Evolutionary conservation across 2,329 filamentous ascomycete species (phyloP).

Genomic region (Phialophora expanda): DNA sequence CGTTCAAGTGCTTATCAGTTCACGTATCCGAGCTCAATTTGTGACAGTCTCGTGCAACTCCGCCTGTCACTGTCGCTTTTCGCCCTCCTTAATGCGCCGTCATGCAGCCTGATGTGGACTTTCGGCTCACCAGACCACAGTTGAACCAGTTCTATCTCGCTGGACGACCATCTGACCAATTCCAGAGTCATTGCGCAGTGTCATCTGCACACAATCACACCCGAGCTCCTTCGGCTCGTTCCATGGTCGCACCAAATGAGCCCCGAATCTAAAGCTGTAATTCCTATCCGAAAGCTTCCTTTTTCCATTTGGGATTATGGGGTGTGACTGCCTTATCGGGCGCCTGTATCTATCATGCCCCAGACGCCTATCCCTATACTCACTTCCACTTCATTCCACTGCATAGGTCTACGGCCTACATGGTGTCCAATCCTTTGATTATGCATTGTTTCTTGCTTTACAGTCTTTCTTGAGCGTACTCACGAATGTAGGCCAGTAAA

Average conservation of each 20-base stretch:
- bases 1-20: slow-evolving; percentile 28
- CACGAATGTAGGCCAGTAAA: background rate
- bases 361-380: slow-evolving; percentile 13
- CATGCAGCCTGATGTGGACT: slow-evolving; percentile 14
- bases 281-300: slow-evolving; percentile 9
- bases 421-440: slow-evolving; percentile 8
- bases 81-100: slow-evolving; percentile 12
- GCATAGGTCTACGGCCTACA: background rate
- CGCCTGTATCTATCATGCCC: background rate
- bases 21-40: background rate
- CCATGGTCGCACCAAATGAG: slow-evolving; percentile 24
- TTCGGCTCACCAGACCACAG: background rate
- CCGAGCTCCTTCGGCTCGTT: slow-evolving; percentile 30
- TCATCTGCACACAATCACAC: slow-evolving; percentile 36
- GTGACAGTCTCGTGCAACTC: slow-evolving; percentile 27
- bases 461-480: slow-evolving; percentile 8
- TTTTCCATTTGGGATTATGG: slow-evolving; percentile 9
- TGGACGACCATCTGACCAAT: slow-evolving; percentile 29
- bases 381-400: slow-evolving; percentile 19
- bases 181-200: slow-evolving; percentile 34
- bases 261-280: slow-evolving; percentile 9
- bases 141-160: background rate
- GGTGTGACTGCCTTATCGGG: slow-evolving; percentile 36
- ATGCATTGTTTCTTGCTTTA: slow-evolving; percentile 15
- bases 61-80: slow-evolving; percentile 13